phyloP scores from a whole-genome alignment of 2,329 filamentous ascomycete species.

The Xylaria sp. region DNA sequence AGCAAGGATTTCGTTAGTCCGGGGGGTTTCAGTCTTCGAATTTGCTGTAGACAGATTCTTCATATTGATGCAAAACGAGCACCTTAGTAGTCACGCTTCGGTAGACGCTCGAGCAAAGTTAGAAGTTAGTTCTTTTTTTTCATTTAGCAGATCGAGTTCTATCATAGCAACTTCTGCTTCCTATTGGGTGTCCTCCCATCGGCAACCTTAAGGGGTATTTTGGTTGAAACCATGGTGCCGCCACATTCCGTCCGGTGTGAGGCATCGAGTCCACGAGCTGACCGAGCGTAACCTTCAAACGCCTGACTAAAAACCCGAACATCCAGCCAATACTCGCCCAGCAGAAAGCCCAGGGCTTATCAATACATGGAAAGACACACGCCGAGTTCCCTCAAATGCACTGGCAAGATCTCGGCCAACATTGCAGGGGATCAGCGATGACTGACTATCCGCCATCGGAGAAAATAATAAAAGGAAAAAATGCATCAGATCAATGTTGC shows the following conservation, averaged over 20 bases:
- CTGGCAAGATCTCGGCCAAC: constrained; percentile 39
- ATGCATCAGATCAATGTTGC: constrained; percentile 50
- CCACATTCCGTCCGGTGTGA: constrained; percentile 50
- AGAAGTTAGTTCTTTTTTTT: constrained; percentile 47
- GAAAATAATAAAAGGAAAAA: constrained; percentile 41
- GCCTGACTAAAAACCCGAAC: constrained; percentile 49
- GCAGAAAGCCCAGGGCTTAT: constrained; percentile 49
- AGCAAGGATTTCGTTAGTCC: too few relatives aligned
- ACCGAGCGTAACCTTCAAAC: constrained; percentile 51
- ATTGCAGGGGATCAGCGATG: constrained; percentile 31
- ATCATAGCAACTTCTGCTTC: constrained; percentile 47
- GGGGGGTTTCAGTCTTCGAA: background rate
- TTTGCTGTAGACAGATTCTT: constrained; percentile 4
- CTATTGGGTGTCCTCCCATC: constrained; percentile 44
- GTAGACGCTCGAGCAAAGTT: constrained; percentile 16
- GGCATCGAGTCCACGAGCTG: constrained; percentile 46
- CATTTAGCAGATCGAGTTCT: constrained; percentile 50
- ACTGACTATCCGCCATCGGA: constrained; percentile 32
- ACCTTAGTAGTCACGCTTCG: constrained; percentile 24
- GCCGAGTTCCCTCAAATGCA: constrained; percentile 41
- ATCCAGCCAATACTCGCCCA: constrained; percentile 44
- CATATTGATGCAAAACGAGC: constrained; percentile 1
- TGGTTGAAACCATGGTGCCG: constrained; percentile 51
- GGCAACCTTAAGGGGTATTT: constrained; percentile 50
- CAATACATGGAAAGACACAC: constrained; percentile 50